Base-by-base conservation (phyloP, 371 early-diverging fungal genomes). In the Batkoa obscura region DNA sequence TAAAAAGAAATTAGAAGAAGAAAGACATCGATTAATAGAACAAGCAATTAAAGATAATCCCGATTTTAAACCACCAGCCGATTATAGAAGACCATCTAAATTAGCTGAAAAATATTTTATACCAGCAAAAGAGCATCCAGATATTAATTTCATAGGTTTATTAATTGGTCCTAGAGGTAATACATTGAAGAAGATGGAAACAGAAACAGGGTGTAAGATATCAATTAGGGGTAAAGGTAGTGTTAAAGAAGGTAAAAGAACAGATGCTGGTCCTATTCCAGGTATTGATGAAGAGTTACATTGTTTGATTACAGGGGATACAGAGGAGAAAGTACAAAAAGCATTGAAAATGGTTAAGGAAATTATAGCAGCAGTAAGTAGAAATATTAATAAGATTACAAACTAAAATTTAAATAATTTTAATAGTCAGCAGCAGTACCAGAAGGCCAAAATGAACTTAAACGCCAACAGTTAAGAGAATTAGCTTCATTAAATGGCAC, bases 171-270 rank as follows among this genome's bases (percentile, higher is more conserved):
- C 98, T 30, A 88, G 93, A 61, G 98, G 98, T 48, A 88, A 91
- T 59, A 93, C 95, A 0, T 70, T 94, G 46, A 93, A 94, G 64
- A 84, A 84, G 61, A 90, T 94, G 78, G 95, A 97, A 65, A 60
- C 83, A 0, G 91, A 91, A 35, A 85, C 91, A 1, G 93, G 91
- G 5, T 83, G 86, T 38, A 94, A 94, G 64, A 92, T 97, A 61
- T 87, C 86, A 62, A 94, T 97, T 67, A 86, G 95, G 59, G 97
- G 97, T 47, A 79, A 83, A 57, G 98, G 98, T n/a, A 90, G 94
- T 12, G 86, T 91, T 47, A 97, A 97, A 68, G 95, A 94, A 64
- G 94, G 96, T 13, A 88, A 87, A 64, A 61, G 76, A 54, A 66
- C 67, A n/a, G 85, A 85, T 56, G 73, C 76, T 1, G 31, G 4